Percentiles rank a stretch among this genome's conserved stretches.
Conservation (phyloP, 2,329 filamentous ascomycete genomes). For the Arthrinium phaeospermum region DNA sequence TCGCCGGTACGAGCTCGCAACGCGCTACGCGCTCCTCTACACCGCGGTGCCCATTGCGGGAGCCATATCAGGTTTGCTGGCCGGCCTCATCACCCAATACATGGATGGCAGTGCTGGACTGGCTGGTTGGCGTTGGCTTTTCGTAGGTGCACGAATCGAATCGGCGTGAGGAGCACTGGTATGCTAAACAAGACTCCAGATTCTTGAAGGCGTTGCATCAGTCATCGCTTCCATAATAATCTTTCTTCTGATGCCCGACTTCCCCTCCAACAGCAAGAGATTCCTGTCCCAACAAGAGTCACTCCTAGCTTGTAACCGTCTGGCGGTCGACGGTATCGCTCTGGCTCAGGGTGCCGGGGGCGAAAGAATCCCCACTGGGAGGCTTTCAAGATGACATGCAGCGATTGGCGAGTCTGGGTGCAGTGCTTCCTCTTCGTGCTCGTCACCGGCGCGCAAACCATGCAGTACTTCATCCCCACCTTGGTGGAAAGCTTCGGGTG, state of each 20-base stretch:
- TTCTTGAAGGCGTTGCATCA: conserved; percentile 27
- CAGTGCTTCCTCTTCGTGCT: conserved; percentile 35
- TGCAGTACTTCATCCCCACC: conserved; percentile 41
- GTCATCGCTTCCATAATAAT: conserved; percentile 23
- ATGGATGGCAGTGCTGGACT: conserved; percentile 32
- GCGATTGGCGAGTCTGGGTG: conserved; percentile 32
- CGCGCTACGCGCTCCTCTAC: conserved; percentile 30
- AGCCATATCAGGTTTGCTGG: conserved; percentile 30
- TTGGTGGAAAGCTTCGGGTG: conserved; percentile 39
- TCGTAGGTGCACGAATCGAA: conserved; percentile 26
- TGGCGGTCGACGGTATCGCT: conserved; percentile 32
- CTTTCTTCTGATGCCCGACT: conserved; percentile 33
- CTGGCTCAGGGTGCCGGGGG: conserved; percentile 28
- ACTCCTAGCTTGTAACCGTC: conserved; percentile 31
- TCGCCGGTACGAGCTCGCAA: conserved; percentile 31
- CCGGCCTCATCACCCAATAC: conserved; percentile 31
- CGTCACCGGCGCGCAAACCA: conserved; percentile 37
- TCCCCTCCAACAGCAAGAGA: conserved; percentile 27
- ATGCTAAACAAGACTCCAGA: conserved; percentile 20
- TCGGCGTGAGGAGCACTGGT: neutral
- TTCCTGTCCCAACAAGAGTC: conserved; percentile 29
- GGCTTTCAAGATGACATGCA: conserved; percentile 35
- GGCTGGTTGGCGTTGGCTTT: conserved; percentile 37
- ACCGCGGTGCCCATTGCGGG: conserved; percentile 32
- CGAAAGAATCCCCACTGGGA: conserved; percentile 30